Evolutionary conservation across 2,329 filamentous ascomycete genomes (phyloP).

Genomic region (Thelonectria discophora): DNA sequence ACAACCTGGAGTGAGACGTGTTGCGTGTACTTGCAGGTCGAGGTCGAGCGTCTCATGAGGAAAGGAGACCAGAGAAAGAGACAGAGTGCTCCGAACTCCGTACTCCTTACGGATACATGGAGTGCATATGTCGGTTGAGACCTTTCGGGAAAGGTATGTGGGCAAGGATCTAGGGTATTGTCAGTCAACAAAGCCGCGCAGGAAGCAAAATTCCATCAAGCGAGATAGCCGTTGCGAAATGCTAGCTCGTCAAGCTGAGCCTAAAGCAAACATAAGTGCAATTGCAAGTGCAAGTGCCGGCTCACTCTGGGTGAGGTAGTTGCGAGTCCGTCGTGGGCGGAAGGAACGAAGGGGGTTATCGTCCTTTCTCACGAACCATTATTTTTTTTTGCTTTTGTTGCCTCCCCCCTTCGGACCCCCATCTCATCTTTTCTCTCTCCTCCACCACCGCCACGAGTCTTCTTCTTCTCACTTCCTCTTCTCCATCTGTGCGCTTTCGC

Average conservation of each 20-base stretch:
- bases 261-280: background rate
- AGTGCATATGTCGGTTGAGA: background rate
- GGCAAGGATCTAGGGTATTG: slow-evolving; percentile 1
- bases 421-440: slow-evolving; percentile 9
- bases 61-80: background rate
- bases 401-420: background rate
- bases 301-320: background rate
- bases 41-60: background rate
- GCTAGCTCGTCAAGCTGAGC: background rate
- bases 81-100: too few species aligned
- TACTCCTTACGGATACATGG: too few species aligned
- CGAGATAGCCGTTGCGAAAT: background rate
- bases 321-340: background rate
- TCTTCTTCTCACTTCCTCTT: background rate
- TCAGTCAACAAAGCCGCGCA: background rate
- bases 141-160: background rate
- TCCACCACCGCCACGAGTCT: slow-evolving; percentile 4
- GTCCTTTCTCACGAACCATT: background rate
- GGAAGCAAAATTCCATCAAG: background rate
- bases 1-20: background rate
- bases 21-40: too few species aligned
- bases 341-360: background rate
- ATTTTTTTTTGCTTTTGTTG: background rate
- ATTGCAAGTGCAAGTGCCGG: background rate
- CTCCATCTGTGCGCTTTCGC: slow-evolving; percentile 2